Base-by-base conservation (phyloP, 1,284 basidiomycete species). In the Coniferiporia weirii region DNA sequence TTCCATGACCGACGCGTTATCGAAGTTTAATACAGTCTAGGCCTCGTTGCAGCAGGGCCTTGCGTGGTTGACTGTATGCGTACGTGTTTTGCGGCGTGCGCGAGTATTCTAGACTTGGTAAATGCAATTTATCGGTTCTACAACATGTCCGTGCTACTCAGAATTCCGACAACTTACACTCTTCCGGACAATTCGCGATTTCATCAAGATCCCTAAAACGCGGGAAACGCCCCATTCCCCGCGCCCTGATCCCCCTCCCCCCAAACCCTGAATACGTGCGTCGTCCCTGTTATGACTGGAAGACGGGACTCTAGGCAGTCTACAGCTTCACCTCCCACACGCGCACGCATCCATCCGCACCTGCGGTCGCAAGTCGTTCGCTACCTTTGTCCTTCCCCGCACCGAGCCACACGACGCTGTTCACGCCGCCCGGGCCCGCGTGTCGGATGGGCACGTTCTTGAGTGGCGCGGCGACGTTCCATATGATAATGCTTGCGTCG, bases 401-500 rank as follows among this genome's bases (percentile, higher is more conserved):
- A 27, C 74, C 79, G n/a, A 89, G 68, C 94, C 95, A 98, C 45
- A 85, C 76, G 13, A 95, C 93, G 20, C 81, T 81, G 61, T 85
- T 87, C 0, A 93, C 87, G 4, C 94, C 93, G 19, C 91, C 90
- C 1, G 90, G 84, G 46, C 84, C 85, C 1, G 91, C 91, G 63
- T 93, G 93, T 76, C 89, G 91, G 72, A 97, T 85, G 12, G 87
- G 81, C 46, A 95, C 84, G 66, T 91, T 92, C 73, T 84, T 86
- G 71, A 85, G 75, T 10, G 89, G 87, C 64, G 88, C 87, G 59
- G 79, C 79, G 43, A 93, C 84, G 65, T 87, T 87, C 87, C 93
- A 98, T 44, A 98, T 75, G 70, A 94, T 97, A 7, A 97, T 84
- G 67, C 93, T 85, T 32, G 95, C 96, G 70, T 99, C 96, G 40